Base-by-base conservation (phyloP, 2,329 filamentous ascomycete genomes). In the Fusarium transvaalense region DNA sequence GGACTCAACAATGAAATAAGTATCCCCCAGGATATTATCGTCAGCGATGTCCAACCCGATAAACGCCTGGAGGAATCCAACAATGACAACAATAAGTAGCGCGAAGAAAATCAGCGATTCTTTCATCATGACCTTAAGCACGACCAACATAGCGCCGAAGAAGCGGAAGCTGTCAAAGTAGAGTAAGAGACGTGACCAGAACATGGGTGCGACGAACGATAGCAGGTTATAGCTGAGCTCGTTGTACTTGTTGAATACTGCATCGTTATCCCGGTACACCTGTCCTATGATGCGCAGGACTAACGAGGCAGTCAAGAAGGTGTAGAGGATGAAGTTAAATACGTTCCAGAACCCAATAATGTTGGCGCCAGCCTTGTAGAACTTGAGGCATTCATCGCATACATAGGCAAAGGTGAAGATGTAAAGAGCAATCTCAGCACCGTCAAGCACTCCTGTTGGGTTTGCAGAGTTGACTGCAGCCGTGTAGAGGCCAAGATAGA, bases 261-360 rank as follows among this genome's bases (percentile, higher is more conserved):
- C 29, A 4, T 73, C 53, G 17, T 86, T 81, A 14, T 84, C 75
- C 0, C 82, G 76, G 66, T 95, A 88, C 10, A 85, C 85, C 12
- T 97, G 83, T 4, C 94, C 95, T 47, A 97, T 84, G 71, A 97
- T 86, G 34, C 96, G 91, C 37, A 94, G 82, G 41, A 92, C 82
- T 67, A 99, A 90, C 4, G 93, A 97, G 5, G 92, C 87, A 0
- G 89, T 87, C 34, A 99, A 84, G 2, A 98, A 83, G 0, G 86
- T 80, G 78, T 99, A 99, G 1, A 99, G 85, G 0, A 91, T 85
- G 27, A 88, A 86, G 79, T 99, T 99, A 83, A 99, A 97, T 25
- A 92, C 92, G 75, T 97, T 97, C 96, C 96, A 98, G 78, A 99
- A 99, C 21, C 93, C 91, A 56, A 99, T 85, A 75, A 98, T 98